These are phyloP conservation scores for Cyclotella atomus DNA, from an alignment of 108 stramenopile species.

Conservation along the genomic window DNA sequence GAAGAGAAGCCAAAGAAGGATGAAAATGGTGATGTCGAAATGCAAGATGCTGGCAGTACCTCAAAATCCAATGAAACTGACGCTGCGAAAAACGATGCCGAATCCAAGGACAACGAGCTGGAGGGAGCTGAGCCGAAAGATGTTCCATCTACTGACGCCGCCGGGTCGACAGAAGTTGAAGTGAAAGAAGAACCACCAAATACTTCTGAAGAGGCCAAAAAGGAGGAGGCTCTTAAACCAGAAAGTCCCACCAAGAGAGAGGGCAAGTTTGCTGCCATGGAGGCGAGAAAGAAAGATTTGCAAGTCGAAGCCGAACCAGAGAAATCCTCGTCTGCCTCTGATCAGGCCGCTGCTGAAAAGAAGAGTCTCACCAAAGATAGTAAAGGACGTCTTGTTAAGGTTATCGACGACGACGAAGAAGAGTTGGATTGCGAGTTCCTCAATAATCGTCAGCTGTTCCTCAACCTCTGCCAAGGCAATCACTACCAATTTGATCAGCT, in stretches of 20 bases:
- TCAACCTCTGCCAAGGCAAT: constrained; percentile 92
- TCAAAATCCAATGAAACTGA: no score
- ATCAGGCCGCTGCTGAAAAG: constrained; percentile 20
- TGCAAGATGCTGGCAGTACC: constrained; percentile 7
- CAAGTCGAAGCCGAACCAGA: constrained; percentile 47
- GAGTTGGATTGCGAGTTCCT: constrained; percentile 91
- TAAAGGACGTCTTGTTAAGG: constrained; percentile 82
- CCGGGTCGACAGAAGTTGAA: not conserved
- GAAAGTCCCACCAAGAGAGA: constrained; percentile 24
- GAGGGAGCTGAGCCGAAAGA: no score
- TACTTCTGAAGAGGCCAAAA: not conserved
- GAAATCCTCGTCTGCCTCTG: constrained; percentile 12
- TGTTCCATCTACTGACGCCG: not conserved
- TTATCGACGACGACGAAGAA: constrained; percentile 87
- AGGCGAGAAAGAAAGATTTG: constrained; percentile 65
- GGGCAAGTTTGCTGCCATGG: constrained; percentile 88
- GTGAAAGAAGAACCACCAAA: constrained; percentile 4
- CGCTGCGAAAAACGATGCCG: no score
- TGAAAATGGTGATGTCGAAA: constrained; percentile 16
- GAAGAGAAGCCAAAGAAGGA: not conserved
- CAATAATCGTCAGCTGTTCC: constrained; percentile 88
- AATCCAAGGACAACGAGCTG: no score
- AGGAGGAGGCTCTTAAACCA: constrained; percentile 7
- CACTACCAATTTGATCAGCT: constrained; percentile 99
- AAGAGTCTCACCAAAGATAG: constrained; percentile 72